Base-by-base conservation (phyloP, 306 rosid genomes). In the Lathyrus aphaca region DNA sequence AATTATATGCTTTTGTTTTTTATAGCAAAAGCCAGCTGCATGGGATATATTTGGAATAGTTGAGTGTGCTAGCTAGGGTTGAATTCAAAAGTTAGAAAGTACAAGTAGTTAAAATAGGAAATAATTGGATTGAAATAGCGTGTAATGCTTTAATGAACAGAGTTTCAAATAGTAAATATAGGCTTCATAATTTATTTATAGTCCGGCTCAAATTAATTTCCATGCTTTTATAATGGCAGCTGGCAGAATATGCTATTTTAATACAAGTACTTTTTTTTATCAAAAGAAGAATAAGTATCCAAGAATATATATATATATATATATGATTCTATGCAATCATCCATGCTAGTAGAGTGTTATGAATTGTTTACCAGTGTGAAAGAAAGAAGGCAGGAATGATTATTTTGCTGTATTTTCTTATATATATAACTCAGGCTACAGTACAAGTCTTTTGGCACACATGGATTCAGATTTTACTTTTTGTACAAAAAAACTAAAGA, bases 291-390 rank as follows among this genome's bases (percentile, higher is more conserved):
- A 43, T 43, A 43, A 43, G 48, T 12, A 43, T 43, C 48, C 48
- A 43, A 43, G 48, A 43, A 43, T 35, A 35, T 35, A 35, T 35
- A 35, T 35, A 35, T 35, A 35, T 35, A 35, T 25, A 76, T 62
- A 72, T 66, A 43, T 13, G 21, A 60, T 46, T 68, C 64, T 48
- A 50, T 76, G 43, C 68, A 65, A 57, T 42, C 77, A 63, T 43
- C 69, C 43, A 13, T 45, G 60, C 62, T 39, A 69, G 63, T 69
- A 68, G 73, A 74, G 78, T 48, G 14, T 25, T 25, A 3, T 25
- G 29, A 32, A 32, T 32, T 32, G 38, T 32, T 32, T 32, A 32
- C 8, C 38, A 6, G 6, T 32, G 38, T 35, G 73, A 70, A 73
- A 57, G 19, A 48, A 4, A 39, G 7, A 53, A 49, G 46, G 19